A percentile compares a stretch with the other conserved stretches of the same genome.
Conservation (phyloP, 2,329 filamentous ascomycete species). For the Cryphonectria carpinicola region DNA sequence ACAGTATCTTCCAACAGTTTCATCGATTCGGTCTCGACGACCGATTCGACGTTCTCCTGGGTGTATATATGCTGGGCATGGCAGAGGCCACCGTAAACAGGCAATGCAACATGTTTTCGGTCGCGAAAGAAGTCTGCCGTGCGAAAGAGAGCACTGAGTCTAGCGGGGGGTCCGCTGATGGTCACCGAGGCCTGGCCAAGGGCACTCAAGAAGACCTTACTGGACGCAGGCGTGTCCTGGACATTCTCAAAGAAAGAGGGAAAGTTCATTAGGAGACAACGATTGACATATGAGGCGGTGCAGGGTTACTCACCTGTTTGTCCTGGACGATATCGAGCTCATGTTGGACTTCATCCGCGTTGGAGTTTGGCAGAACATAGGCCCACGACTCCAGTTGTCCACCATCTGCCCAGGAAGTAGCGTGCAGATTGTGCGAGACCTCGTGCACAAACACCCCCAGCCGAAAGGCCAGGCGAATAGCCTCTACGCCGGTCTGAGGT, state of each 20-base stretch:
- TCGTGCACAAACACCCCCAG: constrained; percentile 49
- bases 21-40: background rate
- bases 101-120: constrained; percentile 38
- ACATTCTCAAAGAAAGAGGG: background rate
- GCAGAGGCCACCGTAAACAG: constrained; percentile 27
- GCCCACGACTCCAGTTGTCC: constrained; percentile 44
- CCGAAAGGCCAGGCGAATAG: constrained; percentile 48
- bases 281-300: too few relatives aligned
- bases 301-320: constrained; percentile 24
- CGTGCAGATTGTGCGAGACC: constrained; percentile 47
- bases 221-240: constrained; percentile 34
- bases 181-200: constrained; percentile 39
- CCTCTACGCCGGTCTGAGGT: constrained; percentile 45
- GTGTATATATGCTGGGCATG: constrained; percentile 15
- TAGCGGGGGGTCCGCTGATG: constrained; percentile 43
- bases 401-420: constrained; percentile 31
- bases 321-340: constrained; percentile 44
- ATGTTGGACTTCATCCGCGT: constrained; percentile 38
- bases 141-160: constrained; percentile 38
- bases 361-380: constrained; percentile 43
- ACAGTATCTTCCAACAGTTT: background rate
- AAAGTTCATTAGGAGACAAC: background rate
- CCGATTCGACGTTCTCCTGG: background rate
- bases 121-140: constrained; percentile 38
- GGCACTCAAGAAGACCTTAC: constrained; percentile 47